Evolutionary conservation across 371 early-diverging fungal species (phyloP), one percentile per base, ranked within the genome.

Genomic region (Batrachochytrium dendrobatidis): DNA sequence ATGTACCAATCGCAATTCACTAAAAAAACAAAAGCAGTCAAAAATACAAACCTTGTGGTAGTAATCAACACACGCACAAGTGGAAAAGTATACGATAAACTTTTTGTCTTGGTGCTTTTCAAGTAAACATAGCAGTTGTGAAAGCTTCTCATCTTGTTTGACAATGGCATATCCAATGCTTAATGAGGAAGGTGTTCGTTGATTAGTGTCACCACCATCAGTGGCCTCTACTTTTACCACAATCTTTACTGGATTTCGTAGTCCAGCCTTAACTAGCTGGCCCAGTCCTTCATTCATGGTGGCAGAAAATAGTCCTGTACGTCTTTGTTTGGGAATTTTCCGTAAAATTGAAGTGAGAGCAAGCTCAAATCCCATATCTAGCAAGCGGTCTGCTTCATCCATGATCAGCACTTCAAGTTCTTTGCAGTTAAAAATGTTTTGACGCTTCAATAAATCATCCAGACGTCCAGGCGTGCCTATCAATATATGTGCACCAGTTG

Each of bases 391-490:
- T 0, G 94, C 94, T 73, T 95, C 95, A 67, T 96, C 96, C 73
- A 97, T 77, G 0, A 95, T 87, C 35, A 95, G 73, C 0, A 92
- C 86, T 63, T 95, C 94, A 26, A 94, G 63, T 62, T 94, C 88
- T 50, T 86, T 84, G 54, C 88, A 78, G 57, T 85, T 86, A 34
- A 76, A 67, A 0, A 83, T 30, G 28, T 44, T 59, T 17, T 48
- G 44, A 29, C 75, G 59, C 7, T 79, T 79, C 18, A 97, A 58
- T 25, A 96, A 66, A 63, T 98, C 95, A 60, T 94, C 89, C 54
- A 99, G 65, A 18, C 98, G 80, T 0, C 99, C 99, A 0, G 99
- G 99, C 0, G 99, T 99, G 3, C 91, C 98, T 12, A 99, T 87
- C 34, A 97, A 59, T 28, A 98, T 88, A 55, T 91, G 86, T 0